Conservation (phyloP, 257 asterid genomes). For the Lycium barbarum region DNA sequence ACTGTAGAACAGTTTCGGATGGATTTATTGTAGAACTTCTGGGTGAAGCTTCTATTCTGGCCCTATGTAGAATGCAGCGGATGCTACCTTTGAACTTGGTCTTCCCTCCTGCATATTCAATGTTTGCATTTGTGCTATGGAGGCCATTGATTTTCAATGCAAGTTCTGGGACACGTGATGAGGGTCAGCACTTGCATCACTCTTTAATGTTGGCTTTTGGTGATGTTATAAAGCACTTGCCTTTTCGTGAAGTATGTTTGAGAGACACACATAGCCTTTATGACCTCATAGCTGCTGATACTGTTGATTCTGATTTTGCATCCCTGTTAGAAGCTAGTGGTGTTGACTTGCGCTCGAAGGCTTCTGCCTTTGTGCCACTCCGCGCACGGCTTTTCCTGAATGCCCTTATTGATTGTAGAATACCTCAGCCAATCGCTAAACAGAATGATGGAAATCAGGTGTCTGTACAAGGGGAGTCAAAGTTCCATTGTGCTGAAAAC, state of each 20-base stretch:
- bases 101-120: conserved; percentile 90
- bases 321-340: conserved; percentile 72
- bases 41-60: conserved; percentile 87
- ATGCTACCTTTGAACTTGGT: conserved; percentile 70
- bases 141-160: conserved; percentile 65
- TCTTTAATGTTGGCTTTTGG: conserved; percentile 57
- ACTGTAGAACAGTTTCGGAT: conserved; percentile 89
- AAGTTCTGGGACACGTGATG: conserved; percentile 75
- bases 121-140: conserved; percentile 86
- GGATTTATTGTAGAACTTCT: conserved; percentile 85
- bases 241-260: conserved; percentile 91
- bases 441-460: conserved; percentile 62
- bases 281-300: conserved; percentile 72
- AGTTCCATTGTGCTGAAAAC: conserved; percentile 65
- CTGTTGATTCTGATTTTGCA: conserved; percentile 83
- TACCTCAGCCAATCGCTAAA: conserved; percentile 59
- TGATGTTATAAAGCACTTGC: conserved; percentile 88
- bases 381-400: conserved; percentile 92
- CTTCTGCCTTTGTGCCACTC: conserved; percentile 87
- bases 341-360: conserved; percentile 64
- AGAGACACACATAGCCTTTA: conserved; percentile 82
- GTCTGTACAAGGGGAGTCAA: conserved; percentile 65
- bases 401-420: conserved; percentile 82
- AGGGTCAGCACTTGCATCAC: conserved; percentile 69
- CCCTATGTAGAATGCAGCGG: conserved; percentile 89